Evolutionary conservation across 768 basidiomycete species (phyloP).

Genomic region (Psilocybe cubensis): DNA sequence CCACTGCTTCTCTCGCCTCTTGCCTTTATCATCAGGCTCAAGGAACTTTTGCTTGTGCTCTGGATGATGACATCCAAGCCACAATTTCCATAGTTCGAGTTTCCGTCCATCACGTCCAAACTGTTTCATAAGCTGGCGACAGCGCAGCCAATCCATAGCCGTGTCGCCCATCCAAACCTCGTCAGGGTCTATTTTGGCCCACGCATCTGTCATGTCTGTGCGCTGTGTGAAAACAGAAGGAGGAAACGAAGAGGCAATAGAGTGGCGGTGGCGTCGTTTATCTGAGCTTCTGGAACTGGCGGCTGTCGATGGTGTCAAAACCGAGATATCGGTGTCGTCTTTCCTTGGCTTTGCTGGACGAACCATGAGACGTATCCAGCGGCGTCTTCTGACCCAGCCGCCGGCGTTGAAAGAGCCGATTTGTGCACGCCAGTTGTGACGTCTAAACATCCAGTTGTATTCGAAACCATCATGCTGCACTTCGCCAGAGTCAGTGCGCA

Average conservation of each 20-base stretch:
- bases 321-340: constrained; percentile 19
- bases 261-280: constrained; percentile 22
- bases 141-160: constrained; percentile 64
- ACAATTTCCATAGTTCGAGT: constrained; percentile 75
- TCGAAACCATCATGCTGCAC: constrained; percentile 86
- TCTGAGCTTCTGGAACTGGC: constrained; percentile 4
- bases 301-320: constrained; percentile 2
- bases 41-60: constrained; percentile 25
- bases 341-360: constrained; percentile 45
- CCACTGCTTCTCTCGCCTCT: constrained; percentile 45
- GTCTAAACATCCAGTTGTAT: constrained; percentile 80
- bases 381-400: constrained; percentile 75
- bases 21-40: constrained; percentile 31
- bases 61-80: constrained; percentile 55
- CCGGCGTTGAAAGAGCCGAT: constrained; percentile 64
- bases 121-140: constrained; percentile 51
- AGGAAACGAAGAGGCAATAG: constrained; percentile 33
- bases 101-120: constrained; percentile 71
- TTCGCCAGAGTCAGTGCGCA: constrained; percentile 73
- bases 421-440: constrained; percentile 65
- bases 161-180: constrained; percentile 58
- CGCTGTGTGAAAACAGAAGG: constrained; percentile 28
- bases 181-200: constrained; percentile 30
- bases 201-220: constrained; percentile 23
- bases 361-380: constrained; percentile 89